Base-by-base conservation (phyloP, 345 rosid species). In the Murraya paniculata region DNA sequence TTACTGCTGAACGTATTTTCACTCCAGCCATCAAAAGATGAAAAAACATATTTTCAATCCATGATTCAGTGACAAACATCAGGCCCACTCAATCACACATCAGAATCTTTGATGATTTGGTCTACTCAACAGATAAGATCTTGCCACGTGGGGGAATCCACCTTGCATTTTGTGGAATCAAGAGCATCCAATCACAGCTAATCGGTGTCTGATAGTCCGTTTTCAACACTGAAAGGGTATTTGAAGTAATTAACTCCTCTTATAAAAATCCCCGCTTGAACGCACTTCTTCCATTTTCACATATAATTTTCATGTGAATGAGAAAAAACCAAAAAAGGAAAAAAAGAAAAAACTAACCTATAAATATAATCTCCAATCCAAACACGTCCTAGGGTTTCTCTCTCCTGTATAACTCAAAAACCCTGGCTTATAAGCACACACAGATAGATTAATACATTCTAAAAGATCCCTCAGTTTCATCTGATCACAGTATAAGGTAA, bases 401-500 rank as follows among this genome's bases (percentile, higher is more conserved):
- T 64, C 57, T 28, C n/a, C 22, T 61, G 1, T 3, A 1, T 5
- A 41, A 41, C 58, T 2, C 25, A 38, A 72, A 59, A 75, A 67
- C 77, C 84, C 70, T 80, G 64, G n/a, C 33, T 28, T 57, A 39
- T 36, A 68, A 59, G 55, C 64, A 10, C 30, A 11, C 14, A 50
- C 10, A 5, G 14, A 3, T 14, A 65, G 4, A 41, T 64, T 38
- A 56, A 6, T 57, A 48, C 75, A 48, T 72, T 31, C 22, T 73
- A 59, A 27, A 69, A 41, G 72, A n/a, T 71, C 80, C 64, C 70
- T 36, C 71, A 16, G 56, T 61, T 60, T 61, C 61, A 77, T 77
- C 74, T 77, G 75, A 59, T 77, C 70, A 71, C 41, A 4, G 59
- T 13, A 4, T 39, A 56, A 81, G 83, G 82, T 78, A 83, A 80